Base-by-base conservation (phyloP, 2,329 filamentous ascomycete species). In the Hysterium pulicare region DNA sequence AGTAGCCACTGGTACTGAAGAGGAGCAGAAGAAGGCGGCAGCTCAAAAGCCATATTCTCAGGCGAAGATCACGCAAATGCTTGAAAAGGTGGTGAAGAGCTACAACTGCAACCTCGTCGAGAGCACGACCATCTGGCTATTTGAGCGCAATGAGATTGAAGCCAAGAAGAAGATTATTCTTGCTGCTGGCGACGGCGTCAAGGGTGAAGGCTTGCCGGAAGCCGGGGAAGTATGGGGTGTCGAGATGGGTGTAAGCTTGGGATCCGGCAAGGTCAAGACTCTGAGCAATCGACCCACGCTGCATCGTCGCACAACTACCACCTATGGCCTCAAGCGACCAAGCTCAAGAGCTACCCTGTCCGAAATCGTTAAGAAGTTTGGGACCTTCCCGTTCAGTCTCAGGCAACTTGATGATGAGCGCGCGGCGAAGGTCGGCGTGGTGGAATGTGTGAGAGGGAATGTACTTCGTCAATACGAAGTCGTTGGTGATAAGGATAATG, bases 141-240 rank as follows among this genome's bases (percentile, higher is more conserved):
- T 98, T 67, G 90, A 89, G 64, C 87, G 87, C 68, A 95, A 97
- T 71, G 93, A 98, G 71, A 97, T 98, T 52, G 93, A 98, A 76
- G 87, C 87, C 60, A 83, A 86, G 77, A 96, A 96, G 84, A 97
- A 96, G 82, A 95, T 98, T 63, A 93, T 98, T 54, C 76, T 98
- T 44, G 80, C 89, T 19, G 87, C 90, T 24, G 81, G 83, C 39
- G 90, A 96, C 61, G 88, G 88, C 53, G 83, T 86, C 64, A 94
- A 90, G 75, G 91, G 91, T 44, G 93, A 98, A 48, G 93, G 93
- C 62, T 71, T 82, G 44, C 87, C 93, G 44, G 91, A 94, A 62
- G 74, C 95, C 44, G 86, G 88, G 54, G 93, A 98, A 68, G 90
- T 95, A 48, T 98, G 93, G 93, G 93, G 93, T 70, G 88, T 98